Evolutionary conservation across 257 asterid species (phyloP), one percentile per base, ranked within the genome.

Genomic region (Penstemon davidsonii): DNA sequence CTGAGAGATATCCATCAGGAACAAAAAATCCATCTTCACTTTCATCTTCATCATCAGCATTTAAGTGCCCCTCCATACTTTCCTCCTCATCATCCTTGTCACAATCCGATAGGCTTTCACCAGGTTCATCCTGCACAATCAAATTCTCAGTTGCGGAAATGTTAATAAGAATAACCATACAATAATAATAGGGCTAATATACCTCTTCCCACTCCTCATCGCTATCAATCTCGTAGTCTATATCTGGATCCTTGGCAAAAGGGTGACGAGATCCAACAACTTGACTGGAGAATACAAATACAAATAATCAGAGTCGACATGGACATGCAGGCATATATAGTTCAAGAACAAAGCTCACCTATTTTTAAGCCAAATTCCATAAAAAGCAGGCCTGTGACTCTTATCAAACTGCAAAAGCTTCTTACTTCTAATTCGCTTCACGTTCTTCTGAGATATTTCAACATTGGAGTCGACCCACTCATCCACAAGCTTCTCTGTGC

Each of bases 181-280:
- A 4, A 19, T 25, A 25, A 25, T 3, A 74, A 50, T 18, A 75
- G 57, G 11, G 64, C 33, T 63, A 55, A 63, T 62, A 70, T 94
- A 94, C 97, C 99, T 91, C 99, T 79, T 85, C 98, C 99, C 99
- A 94, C 74, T 94, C 99, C 63, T 94, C 99, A 51, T 94, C 98
- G 70, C 98, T 91, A 61, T 94, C 98, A 76, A 89, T 74, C 76
- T 91, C 99, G 68, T 94, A 94, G 69, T 88, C 90, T 71, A 91
- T 71, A 19, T 89, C 88, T 25, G 92, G 85, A 78, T 94, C 98
- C 79, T 74, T 83, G 19, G 51, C 83, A 62, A 88, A 82, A 76
- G 99, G 99, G 55, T 54, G 82, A 6, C 90, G 84, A 40, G 81
- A 84, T 39, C 85, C 83, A 59, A 87, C 84, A 54, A 82, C 83